phyloP scores from a whole-genome alignment of 2,329 filamentous ascomycete genomes.

The Penicillium sp. region DNA sequence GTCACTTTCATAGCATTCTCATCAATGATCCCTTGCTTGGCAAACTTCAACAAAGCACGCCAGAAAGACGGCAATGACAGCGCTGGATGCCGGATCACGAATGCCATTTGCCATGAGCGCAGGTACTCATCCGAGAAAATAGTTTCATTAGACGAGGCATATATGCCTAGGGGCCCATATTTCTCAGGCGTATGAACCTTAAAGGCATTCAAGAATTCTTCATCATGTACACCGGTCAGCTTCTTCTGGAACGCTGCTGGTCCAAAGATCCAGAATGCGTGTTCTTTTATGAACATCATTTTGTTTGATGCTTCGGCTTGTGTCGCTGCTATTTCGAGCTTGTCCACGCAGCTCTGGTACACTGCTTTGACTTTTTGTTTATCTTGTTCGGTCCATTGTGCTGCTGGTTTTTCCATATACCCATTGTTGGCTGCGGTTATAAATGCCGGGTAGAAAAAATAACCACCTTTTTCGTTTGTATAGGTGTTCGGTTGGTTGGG shows the following conservation, averaged over 20 bases:
- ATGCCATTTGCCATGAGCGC: slow-evolving; percentile 32
- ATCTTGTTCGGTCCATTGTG: slow-evolving; percentile 30
- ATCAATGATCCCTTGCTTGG: slow-evolving; percentile 12
- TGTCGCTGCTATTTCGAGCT: slow-evolving; percentile 23
- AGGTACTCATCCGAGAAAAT: slow-evolving; percentile 38
- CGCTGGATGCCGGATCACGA: slow-evolving; percentile 43
- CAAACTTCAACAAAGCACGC: slow-evolving; percentile 28
- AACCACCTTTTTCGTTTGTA: slow-evolving; percentile 14
- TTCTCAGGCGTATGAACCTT: slow-evolving; percentile 13
- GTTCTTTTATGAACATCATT: slow-evolving; percentile 39
- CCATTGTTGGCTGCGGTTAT: slow-evolving; percentile 7
- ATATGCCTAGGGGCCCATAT: slow-evolving; percentile 16
- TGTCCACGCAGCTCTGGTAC: slow-evolving; percentile 30
- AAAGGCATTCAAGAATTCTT: slow-evolving; percentile 13
- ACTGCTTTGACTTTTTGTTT: slow-evolving; percentile 17
- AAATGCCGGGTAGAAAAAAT: slow-evolving; percentile 19
- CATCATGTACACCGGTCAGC: slow-evolving; percentile 2
- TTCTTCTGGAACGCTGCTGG: slow-evolving; percentile 20
- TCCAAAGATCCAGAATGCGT: slow-evolving; percentile 30
- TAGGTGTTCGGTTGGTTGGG: slow-evolving; percentile 15
- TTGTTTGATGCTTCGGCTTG: slow-evolving; percentile 26
- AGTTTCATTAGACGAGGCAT: slow-evolving; percentile 34
- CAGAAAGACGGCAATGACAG: slow-evolving; percentile 41
- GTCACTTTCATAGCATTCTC: slow-evolving; percentile 14
- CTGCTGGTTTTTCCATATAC: slow-evolving; percentile 15